A percentile compares a stretch with the other conserved stretches of the same genome.
These are phyloP conservation scores for Debaryomyces fabryi DNA, from an alignment of 1,139 yeast species.

Conservation along the genomic window DNA sequence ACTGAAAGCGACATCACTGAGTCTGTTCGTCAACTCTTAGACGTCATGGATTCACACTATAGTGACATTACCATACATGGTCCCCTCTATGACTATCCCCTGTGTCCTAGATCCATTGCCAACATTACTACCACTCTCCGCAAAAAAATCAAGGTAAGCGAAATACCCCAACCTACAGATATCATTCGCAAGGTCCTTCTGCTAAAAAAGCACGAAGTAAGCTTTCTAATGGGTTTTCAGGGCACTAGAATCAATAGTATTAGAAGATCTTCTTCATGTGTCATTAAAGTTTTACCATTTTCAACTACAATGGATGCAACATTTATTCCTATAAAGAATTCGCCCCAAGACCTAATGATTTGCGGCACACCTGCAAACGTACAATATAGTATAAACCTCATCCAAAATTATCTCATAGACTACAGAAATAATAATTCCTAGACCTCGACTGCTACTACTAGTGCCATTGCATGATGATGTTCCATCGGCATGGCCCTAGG, in stretches of 20 bases:
- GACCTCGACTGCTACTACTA: not conserved
- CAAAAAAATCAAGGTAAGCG: not conserved
- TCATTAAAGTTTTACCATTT: conserved; percentile 26
- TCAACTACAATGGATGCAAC: conserved; percentile 13
- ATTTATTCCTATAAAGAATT: conserved; percentile 14
- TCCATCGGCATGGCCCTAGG: not conserved
- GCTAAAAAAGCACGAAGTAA: conserved; percentile 25
- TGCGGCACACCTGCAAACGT: conserved; percentile 22
- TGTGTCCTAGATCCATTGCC: not conserved
- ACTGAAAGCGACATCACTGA: not conserved
- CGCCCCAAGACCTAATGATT: conserved; percentile 17
- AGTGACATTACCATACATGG: not conserved
- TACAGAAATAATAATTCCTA: conserved; percentile 7
- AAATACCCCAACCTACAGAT: conserved; percentile 1
- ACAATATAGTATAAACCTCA: conserved; percentile 19
- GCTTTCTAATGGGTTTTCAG: conserved; percentile 32
- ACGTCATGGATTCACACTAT: not conserved
- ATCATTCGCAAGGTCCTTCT: not conserved
- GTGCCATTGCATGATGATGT: not conserved
- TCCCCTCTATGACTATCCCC: not conserved
- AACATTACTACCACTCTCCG: not conserved
- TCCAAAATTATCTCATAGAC: conserved; percentile 12
- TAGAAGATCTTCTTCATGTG: conserved; percentile 30
- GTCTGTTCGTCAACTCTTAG: not conserved
- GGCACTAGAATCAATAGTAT: conserved; percentile 29